Evolutionary conservation across 768 basidiomycete species (phyloP).

Genomic region (Lyophyllum decastes): DNA sequence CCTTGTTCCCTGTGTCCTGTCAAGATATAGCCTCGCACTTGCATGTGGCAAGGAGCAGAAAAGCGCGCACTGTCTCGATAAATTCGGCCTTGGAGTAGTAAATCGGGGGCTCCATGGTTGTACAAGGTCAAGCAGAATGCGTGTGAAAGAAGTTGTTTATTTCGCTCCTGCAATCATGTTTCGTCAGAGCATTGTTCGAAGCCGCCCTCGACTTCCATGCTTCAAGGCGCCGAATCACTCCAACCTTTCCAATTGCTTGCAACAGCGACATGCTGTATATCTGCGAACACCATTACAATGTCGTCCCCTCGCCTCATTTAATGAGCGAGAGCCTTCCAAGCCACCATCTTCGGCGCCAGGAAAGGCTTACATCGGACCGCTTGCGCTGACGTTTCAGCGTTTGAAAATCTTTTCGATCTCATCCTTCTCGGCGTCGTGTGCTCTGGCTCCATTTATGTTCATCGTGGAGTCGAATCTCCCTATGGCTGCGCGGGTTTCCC

Average conservation of each 20-base stretch:
- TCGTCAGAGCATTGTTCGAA: slow-evolving; percentile 10
- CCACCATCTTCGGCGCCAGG: slow-evolving; percentile 9
- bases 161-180: slow-evolving; percentile 7
- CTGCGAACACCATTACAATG: slow-evolving; percentile 1
- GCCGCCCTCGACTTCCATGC: slow-evolving; percentile 1
- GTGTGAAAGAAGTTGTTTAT: not conserved
- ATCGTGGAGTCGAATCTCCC: slow-evolving; percentile 79
- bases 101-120: slow-evolving; percentile 69
- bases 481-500: slow-evolving; percentile 60
- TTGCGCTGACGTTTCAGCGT: slow-evolving; percentile 69
- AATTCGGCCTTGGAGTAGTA: slow-evolving; percentile 83
- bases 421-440: slow-evolving; percentile 68
- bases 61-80: slow-evolving; percentile 75
- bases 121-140: not conserved
- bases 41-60: not conserved
- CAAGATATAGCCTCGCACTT: slow-evolving; percentile 1
- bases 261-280: not conserved
- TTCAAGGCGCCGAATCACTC: slow-evolving; percentile 5
- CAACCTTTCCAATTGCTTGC: not conserved
- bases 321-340: slow-evolving; percentile 8
- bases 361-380: slow-evolving; percentile 65
- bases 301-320: not conserved
- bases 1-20: slow-evolving; percentile 95
- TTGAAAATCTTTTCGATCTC: slow-evolving; percentile 84
- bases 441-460: slow-evolving; percentile 80